These are phyloP conservation scores for Podospora anserina DNA, from an alignment of 495 filamentous ascomycete genomes.

Conservation along the genomic window DNA sequence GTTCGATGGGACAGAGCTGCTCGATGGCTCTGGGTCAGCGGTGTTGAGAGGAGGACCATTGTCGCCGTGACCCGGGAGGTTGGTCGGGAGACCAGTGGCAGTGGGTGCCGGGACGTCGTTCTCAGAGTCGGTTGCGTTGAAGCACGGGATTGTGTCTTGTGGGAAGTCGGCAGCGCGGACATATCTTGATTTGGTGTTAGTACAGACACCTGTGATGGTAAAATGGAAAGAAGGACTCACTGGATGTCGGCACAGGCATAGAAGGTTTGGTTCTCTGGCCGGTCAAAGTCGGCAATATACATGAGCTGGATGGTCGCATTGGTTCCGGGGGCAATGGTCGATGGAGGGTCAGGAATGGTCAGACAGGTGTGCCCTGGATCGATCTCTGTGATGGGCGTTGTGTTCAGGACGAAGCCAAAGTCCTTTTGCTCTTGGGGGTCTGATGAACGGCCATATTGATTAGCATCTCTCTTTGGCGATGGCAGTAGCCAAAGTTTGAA, in stretches of 20 bases:
- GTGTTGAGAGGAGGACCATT: slow-evolving; percentile 16
- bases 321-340: slow-evolving; percentile 32
- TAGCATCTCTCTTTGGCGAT: neutral
- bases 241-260: slow-evolving; percentile 51
- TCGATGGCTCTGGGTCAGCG: neutral
- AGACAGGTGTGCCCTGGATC: slow-evolving; percentile 50
- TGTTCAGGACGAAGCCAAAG: slow-evolving; percentile 30
- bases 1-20: neutral
- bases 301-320: slow-evolving; percentile 52
- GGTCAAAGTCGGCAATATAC: slow-evolving; percentile 46
- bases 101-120: slow-evolving; percentile 21
- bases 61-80: slow-evolving; percentile 16
- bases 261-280: slow-evolving; percentile 46
- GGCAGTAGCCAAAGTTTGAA: neutral
- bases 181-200: slow-evolving; percentile 27
- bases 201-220: neutral
- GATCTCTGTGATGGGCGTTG: slow-evolving; percentile 36
- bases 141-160: slow-evolving; percentile 38
- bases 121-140: slow-evolving; percentile 43
- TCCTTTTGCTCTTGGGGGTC: slow-evolving; percentile 26
- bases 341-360: slow-evolving; percentile 37
- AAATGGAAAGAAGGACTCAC: neutral
- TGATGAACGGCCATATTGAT: neutral
- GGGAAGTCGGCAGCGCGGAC: slow-evolving; percentile 37
- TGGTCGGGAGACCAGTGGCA: slow-evolving; percentile 12